These are phyloP conservation scores for Aspergillus nanangensis DNA, from an alignment of 495 filamentous ascomycete species.

Conservation along the genomic window DNA sequence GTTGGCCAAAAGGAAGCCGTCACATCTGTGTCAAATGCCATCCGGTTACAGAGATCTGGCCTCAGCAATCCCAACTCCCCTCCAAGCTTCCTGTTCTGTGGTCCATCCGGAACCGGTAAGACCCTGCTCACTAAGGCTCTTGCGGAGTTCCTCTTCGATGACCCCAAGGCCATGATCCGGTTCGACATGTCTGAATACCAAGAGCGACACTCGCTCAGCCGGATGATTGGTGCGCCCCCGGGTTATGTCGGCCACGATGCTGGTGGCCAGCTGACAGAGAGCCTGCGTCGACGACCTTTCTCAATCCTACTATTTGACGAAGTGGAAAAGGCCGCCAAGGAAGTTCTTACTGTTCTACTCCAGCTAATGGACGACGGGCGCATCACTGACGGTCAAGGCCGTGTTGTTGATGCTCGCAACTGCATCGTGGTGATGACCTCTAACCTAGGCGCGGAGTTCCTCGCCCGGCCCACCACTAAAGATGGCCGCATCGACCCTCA, in stretches of 20 bases:
- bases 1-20: slow-evolving; percentile 96
- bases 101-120: slow-evolving; percentile 96
- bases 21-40: slow-evolving; percentile 87
- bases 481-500: slow-evolving; percentile 86
- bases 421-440: slow-evolving; percentile 99
- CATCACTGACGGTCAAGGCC: slow-evolving; percentile 95
- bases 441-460: slow-evolving; percentile 90
- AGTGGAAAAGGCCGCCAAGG: slow-evolving; percentile 97
- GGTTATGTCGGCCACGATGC: slow-evolving; percentile 97
- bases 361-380: slow-evolving; percentile 99
- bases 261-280: slow-evolving; percentile 93
- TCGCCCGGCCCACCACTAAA: slow-evolving; percentile 67
- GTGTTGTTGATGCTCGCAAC: slow-evolving; percentile 90
- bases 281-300: slow-evolving; percentile 87
- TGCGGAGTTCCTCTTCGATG: slow-evolving; percentile 97
- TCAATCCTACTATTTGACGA: slow-evolving; percentile 98
- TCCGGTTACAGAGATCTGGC: slow-evolving; percentile 88
- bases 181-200: slow-evolving; percentile 99
- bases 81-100: slow-evolving; percentile 96
- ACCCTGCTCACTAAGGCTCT: slow-evolving; percentile 94
- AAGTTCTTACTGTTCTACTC: slow-evolving; percentile 91
- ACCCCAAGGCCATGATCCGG: slow-evolving; percentile 95
- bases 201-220: slow-evolving; percentile 90
- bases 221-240: slow-evolving; percentile 96
- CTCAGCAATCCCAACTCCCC: slow-evolving; percentile 93